These are phyloP conservation scores for Paspalum notatum DNA, from an alignment of 176 grass and related monocot genomes.

Conservation along the genomic window DNA sequence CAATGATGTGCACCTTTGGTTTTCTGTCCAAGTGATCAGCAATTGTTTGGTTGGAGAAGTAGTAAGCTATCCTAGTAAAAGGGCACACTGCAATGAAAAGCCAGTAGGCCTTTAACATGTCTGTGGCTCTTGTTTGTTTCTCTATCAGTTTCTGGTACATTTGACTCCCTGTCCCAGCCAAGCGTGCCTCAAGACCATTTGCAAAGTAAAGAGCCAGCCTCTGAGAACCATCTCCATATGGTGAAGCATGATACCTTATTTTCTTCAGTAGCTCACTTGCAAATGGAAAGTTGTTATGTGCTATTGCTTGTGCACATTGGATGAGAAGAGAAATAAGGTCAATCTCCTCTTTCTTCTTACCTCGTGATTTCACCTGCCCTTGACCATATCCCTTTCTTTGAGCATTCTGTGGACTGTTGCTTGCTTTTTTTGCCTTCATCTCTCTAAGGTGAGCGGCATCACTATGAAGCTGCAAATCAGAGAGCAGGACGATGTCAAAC, in stretches of 20 bases:
- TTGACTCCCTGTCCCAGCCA: conserved; percentile 52
- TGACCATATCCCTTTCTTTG: background rate
- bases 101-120: conserved; percentile 49
- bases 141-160: conserved; percentile 45
- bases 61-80: conserved; percentile 41
- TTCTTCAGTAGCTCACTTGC: conserved; percentile 48
- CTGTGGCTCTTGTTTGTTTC: conserved; percentile 25
- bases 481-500: conserved; percentile 61
- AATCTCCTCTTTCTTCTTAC: conserved; percentile 39
- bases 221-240: conserved; percentile 57
- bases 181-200: conserved; percentile 61
- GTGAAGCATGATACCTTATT: conserved; percentile 51
- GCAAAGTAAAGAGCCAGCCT: conserved; percentile 65
- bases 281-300: conserved; percentile 27
- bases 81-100: conserved; percentile 56
- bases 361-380: background rate
- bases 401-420: conserved; percentile 4
- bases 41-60: conserved; percentile 64
- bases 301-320: conserved; percentile 55
- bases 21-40: conserved; percentile 40
- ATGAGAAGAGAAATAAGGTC: conserved; percentile 60
- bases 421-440: conserved; percentile 41
- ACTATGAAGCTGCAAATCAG: background rate
- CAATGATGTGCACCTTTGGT: conserved; percentile 58
- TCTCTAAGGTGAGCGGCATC: conserved; percentile 31